Conservation (phyloP, 768 basidiomycete species). For the Cyathus striatus region DNA sequence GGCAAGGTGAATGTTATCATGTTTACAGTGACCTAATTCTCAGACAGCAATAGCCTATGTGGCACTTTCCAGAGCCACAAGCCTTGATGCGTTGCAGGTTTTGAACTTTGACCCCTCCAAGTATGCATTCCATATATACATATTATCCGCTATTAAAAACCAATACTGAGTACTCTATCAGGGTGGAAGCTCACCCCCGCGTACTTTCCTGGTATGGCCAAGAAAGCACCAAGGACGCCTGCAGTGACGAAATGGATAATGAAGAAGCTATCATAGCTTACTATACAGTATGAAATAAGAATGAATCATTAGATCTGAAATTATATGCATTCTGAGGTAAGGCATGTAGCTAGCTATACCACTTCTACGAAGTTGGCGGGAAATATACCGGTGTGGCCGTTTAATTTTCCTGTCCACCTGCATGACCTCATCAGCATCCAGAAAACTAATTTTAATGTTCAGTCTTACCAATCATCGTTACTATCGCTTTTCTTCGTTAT, state of each 20-base stretch:
- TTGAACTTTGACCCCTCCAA: conserved; percentile 55
- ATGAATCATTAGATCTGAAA: background rate
- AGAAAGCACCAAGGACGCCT: conserved; percentile 13
- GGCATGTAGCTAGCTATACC: no score
- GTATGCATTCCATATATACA: conserved; percentile 26
- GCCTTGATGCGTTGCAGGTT: conserved; percentile 60
- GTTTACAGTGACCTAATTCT: background rate
- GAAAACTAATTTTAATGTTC: background rate
- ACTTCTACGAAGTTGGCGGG: conserved; percentile 85
- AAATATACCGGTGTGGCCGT: conserved; percentile 61
- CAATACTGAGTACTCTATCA: conserved; percentile 14
- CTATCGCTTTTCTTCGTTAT: conserved; percentile 67
- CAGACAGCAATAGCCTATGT: conserved; percentile 47
- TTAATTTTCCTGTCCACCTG: conserved; percentile 77
- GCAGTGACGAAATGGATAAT: conserved; percentile 31
- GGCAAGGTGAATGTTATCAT: conserved; percentile 61
- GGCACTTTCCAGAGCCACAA: conserved; percentile 68
- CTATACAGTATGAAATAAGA: conserved; percentile 12
- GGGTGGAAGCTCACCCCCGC: conserved; percentile 60
- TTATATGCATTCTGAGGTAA: conserved; percentile 1
- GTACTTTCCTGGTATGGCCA: conserved; percentile 54
- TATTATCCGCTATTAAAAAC: background rate
- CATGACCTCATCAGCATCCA: conserved; percentile 1
- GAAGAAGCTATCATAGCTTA: conserved; percentile 29
- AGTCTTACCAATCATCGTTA: conserved; percentile 62